Conservation (phyloP, 139 green algal genomes). For the Chlorella sorokiniana region DNA sequence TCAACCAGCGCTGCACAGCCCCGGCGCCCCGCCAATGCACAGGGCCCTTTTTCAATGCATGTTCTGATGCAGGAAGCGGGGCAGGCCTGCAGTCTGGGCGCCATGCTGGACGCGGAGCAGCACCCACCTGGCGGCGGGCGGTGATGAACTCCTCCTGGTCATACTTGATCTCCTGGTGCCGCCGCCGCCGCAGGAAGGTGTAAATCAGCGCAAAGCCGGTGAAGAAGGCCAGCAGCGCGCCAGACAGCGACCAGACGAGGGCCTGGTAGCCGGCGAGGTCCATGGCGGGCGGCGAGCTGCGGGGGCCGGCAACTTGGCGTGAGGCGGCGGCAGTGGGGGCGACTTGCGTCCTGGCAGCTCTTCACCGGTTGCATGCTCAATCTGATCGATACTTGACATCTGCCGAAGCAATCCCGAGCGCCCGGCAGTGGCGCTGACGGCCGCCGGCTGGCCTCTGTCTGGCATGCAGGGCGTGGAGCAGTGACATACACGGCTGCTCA, state of each 20-base stretch:
- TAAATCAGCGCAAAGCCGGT: constrained; percentile 13
- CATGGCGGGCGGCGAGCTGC: neutral
- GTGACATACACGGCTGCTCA: no score
- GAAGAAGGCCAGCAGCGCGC: constrained; percentile 9
- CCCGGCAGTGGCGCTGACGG: no score
- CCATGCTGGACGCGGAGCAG: neutral
- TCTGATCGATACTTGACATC: no score
- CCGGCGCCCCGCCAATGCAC: no score
- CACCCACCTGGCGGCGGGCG: constrained; percentile 39
- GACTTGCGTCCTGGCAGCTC: no score
- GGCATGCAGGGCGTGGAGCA: no score
- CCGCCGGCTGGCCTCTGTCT: no score
- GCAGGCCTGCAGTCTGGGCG: no score
- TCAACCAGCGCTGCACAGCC: no score
- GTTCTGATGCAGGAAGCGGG: neutral
- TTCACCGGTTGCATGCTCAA: no score
- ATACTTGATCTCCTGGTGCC: neutral
- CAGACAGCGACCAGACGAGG: constrained; percentile 9
- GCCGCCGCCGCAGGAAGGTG: neutral
- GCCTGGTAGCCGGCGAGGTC: constrained; percentile 19
- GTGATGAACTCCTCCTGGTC: constrained; percentile 67
- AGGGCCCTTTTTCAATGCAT: neutral
- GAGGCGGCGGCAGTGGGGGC: no score
- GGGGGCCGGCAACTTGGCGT: neutral
- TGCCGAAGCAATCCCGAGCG: no score